Conservation (phyloP, 495 filamentous ascomycete genomes). For the Umbilicaria muhlenbergii region DNA sequence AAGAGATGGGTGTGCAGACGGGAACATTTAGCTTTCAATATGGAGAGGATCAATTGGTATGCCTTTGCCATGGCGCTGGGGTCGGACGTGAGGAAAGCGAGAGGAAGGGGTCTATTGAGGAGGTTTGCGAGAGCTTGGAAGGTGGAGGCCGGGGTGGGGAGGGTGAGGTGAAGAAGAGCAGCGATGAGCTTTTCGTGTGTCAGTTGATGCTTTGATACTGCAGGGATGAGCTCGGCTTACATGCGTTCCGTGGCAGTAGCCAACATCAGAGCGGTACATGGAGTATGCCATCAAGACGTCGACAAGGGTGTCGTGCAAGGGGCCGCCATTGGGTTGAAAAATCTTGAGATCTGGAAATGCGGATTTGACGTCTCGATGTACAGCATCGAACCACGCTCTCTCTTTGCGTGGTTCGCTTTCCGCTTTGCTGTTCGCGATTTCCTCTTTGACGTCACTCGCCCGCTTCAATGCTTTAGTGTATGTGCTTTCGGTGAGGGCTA, state of each 20-base stretch:
- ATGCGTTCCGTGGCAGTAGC: slow-evolving; percentile 76
- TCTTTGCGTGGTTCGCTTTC: slow-evolving; percentile 30
- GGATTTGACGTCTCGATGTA: slow-evolving; percentile 49
- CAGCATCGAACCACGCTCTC: slow-evolving; percentile 51
- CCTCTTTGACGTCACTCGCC: slow-evolving; percentile 49
- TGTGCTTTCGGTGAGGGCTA: slow-evolving; percentile 57
- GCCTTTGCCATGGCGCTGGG: slow-evolving; percentile 52
- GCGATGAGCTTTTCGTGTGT: slow-evolving; percentile 48
- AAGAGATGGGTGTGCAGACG: slow-evolving; percentile 54
- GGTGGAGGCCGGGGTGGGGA: slow-evolving; percentile 51
- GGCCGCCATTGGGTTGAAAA: slow-evolving; percentile 55
- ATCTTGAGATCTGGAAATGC: slow-evolving; percentile 74
- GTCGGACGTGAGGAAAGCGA: slow-evolving; percentile 76
- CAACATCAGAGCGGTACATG: slow-evolving; percentile 89
- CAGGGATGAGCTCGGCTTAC: slow-evolving; percentile 26
- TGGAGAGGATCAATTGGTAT: slow-evolving; percentile 55
- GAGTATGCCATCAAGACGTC: slow-evolving; percentile 80
- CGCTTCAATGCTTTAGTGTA: slow-evolving; percentile 66
- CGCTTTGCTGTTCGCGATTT: slow-evolving; percentile 21
- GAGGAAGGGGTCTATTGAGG: slow-evolving; percentile 73
- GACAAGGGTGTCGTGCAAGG: slow-evolving; percentile 57
- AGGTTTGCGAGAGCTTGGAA: slow-evolving; percentile 78
- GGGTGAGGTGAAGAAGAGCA: slow-evolving; percentile 71
- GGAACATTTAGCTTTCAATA: slow-evolving; percentile 56
- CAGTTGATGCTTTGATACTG: slow-evolving; percentile 1